Conservation (phyloP, 768 basidiomycete species). For the Mycena leptocephala region DNA sequence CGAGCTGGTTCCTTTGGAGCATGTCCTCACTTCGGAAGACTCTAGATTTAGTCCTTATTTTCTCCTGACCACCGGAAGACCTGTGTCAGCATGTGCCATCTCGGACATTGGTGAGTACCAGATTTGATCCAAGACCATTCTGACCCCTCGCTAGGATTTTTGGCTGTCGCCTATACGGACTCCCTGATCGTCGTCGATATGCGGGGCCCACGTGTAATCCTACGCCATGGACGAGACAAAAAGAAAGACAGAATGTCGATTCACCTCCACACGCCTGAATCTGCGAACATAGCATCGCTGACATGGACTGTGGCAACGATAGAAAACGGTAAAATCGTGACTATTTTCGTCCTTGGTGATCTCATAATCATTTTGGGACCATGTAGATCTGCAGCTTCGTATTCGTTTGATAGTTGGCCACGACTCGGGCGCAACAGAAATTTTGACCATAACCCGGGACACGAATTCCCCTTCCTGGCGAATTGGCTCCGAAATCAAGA, state of each 20-base stretch:
- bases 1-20: conserved; percentile 69
- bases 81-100: conserved; percentile 70
- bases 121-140: neutral
- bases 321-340: conserved; percentile 61
- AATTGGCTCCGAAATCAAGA: conserved; percentile 49
- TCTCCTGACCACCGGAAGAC: conserved; percentile 64
- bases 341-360: neutral
- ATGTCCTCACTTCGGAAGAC: conserved; percentile 57
- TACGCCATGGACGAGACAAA: conserved; percentile 60
- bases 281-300: conserved; percentile 66
- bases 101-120: conserved; percentile 79
- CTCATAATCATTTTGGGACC: conserved; percentile 10
- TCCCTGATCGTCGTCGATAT: conserved; percentile 79
- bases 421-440: conserved; percentile 70
- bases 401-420: conserved; percentile 77
- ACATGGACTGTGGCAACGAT: conserved; percentile 78
- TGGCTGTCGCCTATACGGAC: conserved; percentile 79
- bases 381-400: conserved; percentile 60
- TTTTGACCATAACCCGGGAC: conserved; percentile 68
- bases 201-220: conserved; percentile 79
- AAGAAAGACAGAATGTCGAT: conserved; percentile 59
- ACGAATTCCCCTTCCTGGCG: conserved; percentile 55
- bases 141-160: conserved; percentile 70
- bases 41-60: conserved; percentile 75
- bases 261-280: conserved; percentile 47